A percentile compares a stretch with the other conserved stretches of the same genome.
Conservation (phyloP, 2,329 filamentous ascomycete species). For the Chaetomium sp. region DNA sequence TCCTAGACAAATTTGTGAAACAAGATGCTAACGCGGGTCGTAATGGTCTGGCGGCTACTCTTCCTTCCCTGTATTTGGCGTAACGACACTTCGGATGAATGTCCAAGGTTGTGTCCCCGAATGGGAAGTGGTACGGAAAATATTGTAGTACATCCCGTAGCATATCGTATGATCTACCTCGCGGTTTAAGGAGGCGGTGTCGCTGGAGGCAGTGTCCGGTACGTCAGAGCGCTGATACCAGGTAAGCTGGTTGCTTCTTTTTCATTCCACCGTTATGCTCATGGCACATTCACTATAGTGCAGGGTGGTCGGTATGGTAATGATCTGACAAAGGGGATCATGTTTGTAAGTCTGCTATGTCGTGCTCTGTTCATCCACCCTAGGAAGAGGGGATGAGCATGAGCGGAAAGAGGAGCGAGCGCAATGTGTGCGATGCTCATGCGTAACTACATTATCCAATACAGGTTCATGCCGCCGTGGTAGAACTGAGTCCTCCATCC, state of each 20-base stretch:
- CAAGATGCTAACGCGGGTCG: too few relatives aligned
- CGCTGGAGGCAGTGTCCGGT: too few relatives aligned
- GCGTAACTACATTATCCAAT: constrained; percentile 23
- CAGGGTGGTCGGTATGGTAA: not conserved
- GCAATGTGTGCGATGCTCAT: not conserved
- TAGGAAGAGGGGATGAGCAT: not conserved
- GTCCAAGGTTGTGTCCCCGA: too few relatives aligned
- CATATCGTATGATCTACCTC: too few relatives aligned
- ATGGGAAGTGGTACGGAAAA: too few relatives aligned
- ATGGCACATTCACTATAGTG: not conserved
- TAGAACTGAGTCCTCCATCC: not conserved
- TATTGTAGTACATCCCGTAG: too few relatives aligned
- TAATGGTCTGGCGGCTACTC: too few relatives aligned
- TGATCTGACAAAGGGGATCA: constrained; percentile 22
- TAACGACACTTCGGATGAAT: too few relatives aligned
- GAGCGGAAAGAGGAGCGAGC: not conserved
- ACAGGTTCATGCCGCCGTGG: constrained; percentile 4
- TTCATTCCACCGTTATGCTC: not conserved
- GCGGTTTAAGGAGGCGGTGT: too few relatives aligned
- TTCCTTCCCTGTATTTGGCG: too few relatives aligned
- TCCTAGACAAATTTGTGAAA: too few relatives aligned
- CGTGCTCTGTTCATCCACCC: not conserved
- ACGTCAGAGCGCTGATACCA: too few relatives aligned
- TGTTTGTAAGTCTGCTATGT: constrained; percentile 10
- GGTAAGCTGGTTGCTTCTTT: not conserved